A percentile compares a stretch with the other conserved stretches of the same genome.
Evolutionary conservation across 176 grass and related monocot genomes (phyloP).

Genomic region (Zea luxurians): DNA sequence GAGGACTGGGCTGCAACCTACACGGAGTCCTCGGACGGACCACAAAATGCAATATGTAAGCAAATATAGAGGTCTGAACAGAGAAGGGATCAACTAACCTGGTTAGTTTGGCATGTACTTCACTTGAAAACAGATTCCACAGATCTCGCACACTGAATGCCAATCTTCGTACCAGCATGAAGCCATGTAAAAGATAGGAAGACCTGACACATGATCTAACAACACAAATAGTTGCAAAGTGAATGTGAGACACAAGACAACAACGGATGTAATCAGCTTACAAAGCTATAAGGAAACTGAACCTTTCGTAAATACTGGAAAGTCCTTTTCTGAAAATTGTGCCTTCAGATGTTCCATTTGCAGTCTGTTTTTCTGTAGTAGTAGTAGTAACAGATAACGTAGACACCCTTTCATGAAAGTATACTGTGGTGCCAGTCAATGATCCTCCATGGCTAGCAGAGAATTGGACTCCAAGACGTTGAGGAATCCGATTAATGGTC

Average conservation of each 20-base stretch:
- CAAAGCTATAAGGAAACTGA: slow-evolving; percentile 25
- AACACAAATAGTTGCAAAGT: slow-evolving; percentile 25
- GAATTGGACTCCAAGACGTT: slow-evolving; percentile 26
- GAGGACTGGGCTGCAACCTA: slow-evolving; percentile 10
- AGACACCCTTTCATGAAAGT: slow-evolving; percentile 13
- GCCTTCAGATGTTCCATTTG: slow-evolving; percentile 23
- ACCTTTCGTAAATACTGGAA: slow-evolving; percentile 47
- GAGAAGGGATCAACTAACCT: slow-evolving; percentile 22
- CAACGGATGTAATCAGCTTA: background rate
- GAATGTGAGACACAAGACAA: background rate
- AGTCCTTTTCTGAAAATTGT: slow-evolving; percentile 11
- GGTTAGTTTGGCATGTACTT: slow-evolving; percentile 37
- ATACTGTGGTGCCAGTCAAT: slow-evolving; percentile 17
- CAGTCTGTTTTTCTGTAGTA: slow-evolving; percentile 22
- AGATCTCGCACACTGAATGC: slow-evolving; percentile 45
- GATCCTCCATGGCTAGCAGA: slow-evolving; percentile 31
- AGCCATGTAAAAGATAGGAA: slow-evolving; percentile 35
- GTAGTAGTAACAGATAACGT: slow-evolving; percentile 16
- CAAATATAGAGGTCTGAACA: background rate
- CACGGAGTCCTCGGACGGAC: slow-evolving; percentile 23
- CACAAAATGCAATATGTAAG: background rate
- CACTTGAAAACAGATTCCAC: slow-evolving; percentile 32
- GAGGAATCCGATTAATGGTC: slow-evolving; percentile 47
- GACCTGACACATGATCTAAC: slow-evolving; percentile 36
- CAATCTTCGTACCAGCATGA: slow-evolving; percentile 46